A percentile compares a stretch with the other conserved stretches of the same genome.
These are phyloP conservation scores for Pythium utonaiense DNA, from an alignment of 352 stramenopile genomes.

Conservation along the genomic window DNA sequence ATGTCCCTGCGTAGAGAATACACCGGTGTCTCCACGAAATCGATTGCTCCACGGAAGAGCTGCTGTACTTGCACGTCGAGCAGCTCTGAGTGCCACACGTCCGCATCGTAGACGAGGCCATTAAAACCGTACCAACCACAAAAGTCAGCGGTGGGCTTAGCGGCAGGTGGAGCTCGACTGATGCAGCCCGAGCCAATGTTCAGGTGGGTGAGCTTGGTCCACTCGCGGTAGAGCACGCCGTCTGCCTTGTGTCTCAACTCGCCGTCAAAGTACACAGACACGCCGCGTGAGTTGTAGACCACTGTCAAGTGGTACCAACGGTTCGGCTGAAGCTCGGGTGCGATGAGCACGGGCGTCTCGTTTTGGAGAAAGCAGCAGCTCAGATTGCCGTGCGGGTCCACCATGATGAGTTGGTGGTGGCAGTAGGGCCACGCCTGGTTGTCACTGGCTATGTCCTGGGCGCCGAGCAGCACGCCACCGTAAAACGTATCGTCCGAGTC, in stretches of 20 bases:
- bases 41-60: conserved; percentile 53
- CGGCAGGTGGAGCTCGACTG: conserved; percentile 34
- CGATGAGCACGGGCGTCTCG: conserved; percentile 43
- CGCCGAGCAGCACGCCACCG: conserved; percentile 58
- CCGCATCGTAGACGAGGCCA: conserved; percentile 53
- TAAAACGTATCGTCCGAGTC: conserved; percentile 50
- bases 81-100: conserved; percentile 50
- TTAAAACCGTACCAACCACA: conserved; percentile 72
- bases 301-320: conserved; percentile 74
- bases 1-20: conserved; percentile 51
- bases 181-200: conserved; percentile 68
- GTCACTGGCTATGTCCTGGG: conserved; percentile 49
- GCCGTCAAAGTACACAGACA: conserved; percentile 61
- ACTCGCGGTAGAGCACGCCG: conserved; percentile 38
- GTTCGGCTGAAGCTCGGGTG: conserved; percentile 39
- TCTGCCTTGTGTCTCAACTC: conserved; percentile 39
- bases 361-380: conserved; percentile 52
- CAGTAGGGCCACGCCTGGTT: conserved; percentile 47
- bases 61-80: conserved; percentile 46
- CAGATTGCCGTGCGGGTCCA: conserved; percentile 58
- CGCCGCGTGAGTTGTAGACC: conserved; percentile 37
- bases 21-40: conserved; percentile 46
- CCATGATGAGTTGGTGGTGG: conserved; percentile 55
- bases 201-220: conserved; percentile 39
- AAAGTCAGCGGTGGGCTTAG: conserved; percentile 56